Percentiles rank a stretch among this genome's conserved stretches.
phyloP scores from a whole-genome alignment of 2,329 filamentous ascomycete species.

The Aspergillus hiratsukae region DNA sequence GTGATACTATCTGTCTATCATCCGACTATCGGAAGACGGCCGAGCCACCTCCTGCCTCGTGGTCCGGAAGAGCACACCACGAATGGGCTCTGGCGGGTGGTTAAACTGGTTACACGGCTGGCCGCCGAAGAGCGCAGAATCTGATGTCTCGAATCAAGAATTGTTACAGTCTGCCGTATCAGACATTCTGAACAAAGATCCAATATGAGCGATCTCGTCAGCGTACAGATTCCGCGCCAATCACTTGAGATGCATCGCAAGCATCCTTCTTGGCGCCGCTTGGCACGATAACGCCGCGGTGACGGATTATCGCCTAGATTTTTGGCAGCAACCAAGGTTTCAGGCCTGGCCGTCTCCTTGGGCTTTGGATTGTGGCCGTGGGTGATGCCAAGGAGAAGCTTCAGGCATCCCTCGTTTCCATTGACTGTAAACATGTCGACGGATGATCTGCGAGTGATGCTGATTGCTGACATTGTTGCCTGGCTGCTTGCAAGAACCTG shows the following conservation, averaged over 20 bases:
- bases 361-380: neutral
- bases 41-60: neutral
- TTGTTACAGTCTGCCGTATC: neutral
- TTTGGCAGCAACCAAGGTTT: neutral
- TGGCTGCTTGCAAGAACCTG: neutral
- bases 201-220: neutral
- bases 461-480: neutral
- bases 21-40: neutral
- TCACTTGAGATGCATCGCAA: neutral
- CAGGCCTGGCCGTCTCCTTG: neutral
- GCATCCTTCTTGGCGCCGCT: neutral
- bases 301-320: neutral
- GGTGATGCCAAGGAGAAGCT: neutral
- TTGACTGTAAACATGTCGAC: neutral
- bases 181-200: neutral
- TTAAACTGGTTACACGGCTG: neutral
- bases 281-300: neutral
- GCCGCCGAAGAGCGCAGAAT: neutral
- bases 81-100: neutral
- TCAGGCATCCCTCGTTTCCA: neutral
- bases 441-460: neutral
- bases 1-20: neutral
- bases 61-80: neutral
- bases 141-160: neutral
- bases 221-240: neutral